Conservation (phyloP, 2,329 filamentous ascomycete species). For the Pseudonectria foliicola region DNA sequence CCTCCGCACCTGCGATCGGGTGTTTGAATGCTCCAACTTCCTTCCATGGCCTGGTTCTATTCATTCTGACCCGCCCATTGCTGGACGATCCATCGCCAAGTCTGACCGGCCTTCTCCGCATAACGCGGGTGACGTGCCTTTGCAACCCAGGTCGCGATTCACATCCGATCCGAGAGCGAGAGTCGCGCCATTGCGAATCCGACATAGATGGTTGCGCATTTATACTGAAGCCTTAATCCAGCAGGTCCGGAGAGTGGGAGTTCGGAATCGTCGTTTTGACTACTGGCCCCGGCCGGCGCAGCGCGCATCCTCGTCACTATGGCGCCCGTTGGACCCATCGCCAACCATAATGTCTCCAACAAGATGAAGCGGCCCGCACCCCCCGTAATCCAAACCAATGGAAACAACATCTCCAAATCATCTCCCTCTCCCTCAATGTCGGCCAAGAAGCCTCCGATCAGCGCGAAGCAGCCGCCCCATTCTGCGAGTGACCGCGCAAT, state of each 20-base stretch:
- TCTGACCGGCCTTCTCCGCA: slow-evolving; percentile 16
- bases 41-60: slow-evolving; percentile 10
- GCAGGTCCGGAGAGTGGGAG: slow-evolving; percentile 11
- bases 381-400: slow-evolving; percentile 60
- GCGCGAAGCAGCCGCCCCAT: slow-evolving; percentile 33
- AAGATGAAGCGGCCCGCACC: slow-evolving; percentile 66
- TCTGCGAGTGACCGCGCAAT: slow-evolving; percentile 30
- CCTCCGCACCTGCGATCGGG: background rate
- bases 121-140: slow-evolving; percentile 15
- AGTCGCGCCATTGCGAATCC: slow-evolving; percentile 10
- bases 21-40: slow-evolving; percentile 1
- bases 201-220: slow-evolving; percentile 18
- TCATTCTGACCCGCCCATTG: slow-evolving; percentile 10
- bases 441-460: slow-evolving; percentile 44
- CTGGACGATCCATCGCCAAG: slow-evolving; percentile 10
- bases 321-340: slow-evolving; percentile 48
- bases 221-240: slow-evolving; percentile 4
- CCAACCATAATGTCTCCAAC: slow-evolving; percentile 34
- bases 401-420: slow-evolving; percentile 44
- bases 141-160: slow-evolving; percentile 2
- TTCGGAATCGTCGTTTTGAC: slow-evolving; percentile 7
- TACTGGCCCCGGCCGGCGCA: slow-evolving; percentile 17
- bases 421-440: slow-evolving; percentile 54
- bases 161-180: slow-evolving; percentile 3
- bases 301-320: slow-evolving; percentile 32